Evolutionary conservation across 352 stramenopile genomes (phyloP).

Genomic region (Elongisporangium undulatum): DNA sequence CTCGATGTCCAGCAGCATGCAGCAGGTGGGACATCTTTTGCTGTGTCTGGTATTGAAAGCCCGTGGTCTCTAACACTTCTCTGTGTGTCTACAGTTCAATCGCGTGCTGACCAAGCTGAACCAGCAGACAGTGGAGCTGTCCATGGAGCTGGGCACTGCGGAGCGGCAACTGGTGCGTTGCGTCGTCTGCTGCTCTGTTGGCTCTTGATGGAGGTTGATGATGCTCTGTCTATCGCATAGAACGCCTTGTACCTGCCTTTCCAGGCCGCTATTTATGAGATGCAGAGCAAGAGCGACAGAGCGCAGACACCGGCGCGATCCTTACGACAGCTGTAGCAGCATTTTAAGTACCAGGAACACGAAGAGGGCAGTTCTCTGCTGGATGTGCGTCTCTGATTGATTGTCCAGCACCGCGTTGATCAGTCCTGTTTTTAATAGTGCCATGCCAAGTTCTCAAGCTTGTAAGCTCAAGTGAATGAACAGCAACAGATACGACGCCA

Average conservation of each 20-base stretch:
- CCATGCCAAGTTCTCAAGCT: too few relatives aligned
- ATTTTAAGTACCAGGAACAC: too few relatives aligned
- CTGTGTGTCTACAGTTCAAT: slow-evolving; percentile 30
- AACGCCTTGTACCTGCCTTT: slow-evolving; percentile 53
- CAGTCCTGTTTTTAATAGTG: too few relatives aligned
- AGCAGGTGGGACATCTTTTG: slow-evolving; percentile 17
- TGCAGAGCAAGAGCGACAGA: slow-evolving; percentile 28
- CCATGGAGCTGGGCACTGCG: slow-evolving; percentile 37
- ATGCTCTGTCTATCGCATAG: slow-evolving; percentile 10
- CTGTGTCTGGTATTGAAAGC: neutral
- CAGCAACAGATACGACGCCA: too few relatives aligned
- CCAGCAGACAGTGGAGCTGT: slow-evolving; percentile 38
- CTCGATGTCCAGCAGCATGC: slow-evolving; percentile 29
- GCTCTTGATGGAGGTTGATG: neutral
- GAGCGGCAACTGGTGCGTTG: slow-evolving; percentile 40
- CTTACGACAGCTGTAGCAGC: slow-evolving; percentile 14
- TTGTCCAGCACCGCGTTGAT: too few relatives aligned
- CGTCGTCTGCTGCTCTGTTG: neutral
- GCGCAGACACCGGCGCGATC: slow-evolving; percentile 7
- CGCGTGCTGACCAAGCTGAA: slow-evolving; percentile 41
- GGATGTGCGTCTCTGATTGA: too few relatives aligned
- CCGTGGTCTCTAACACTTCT: slow-evolving; percentile 1
- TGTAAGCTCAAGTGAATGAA: too few relatives aligned
- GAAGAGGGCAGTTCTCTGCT: too few relatives aligned
- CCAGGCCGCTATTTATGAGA: slow-evolving; percentile 52